Base-by-base conservation (phyloP, 306 rosid genomes). In the Ziziphus jujuba region DNA sequence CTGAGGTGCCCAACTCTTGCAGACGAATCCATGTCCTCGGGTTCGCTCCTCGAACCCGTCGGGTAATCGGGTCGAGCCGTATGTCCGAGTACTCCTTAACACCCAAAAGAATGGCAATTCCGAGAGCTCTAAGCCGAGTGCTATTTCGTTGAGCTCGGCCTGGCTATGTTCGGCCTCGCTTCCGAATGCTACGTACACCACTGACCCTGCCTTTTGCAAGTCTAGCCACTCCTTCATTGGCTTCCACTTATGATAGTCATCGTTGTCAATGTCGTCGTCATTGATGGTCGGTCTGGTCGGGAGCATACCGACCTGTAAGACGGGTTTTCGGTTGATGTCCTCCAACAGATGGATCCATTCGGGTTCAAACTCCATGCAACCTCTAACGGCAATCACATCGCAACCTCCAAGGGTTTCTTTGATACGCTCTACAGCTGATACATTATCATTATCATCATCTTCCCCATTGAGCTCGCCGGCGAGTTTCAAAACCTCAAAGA, bases 1-100 rank as follows among this genome's bases (percentile, higher is more conserved):
- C 65, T 87, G 92, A 10, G 92, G 89, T 34, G 80, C 89, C 92
- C 92, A 87, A 25, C n/a, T 61, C 55, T 23, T 63, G 74, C 87
- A 87, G 2, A 84, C 77, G 6, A 77, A 6, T 0, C 90, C 93
- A 3, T 69, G 78, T 31, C 69, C 82, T 24, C 58, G 31, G 51
- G 65, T 74, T 31, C 90, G 68, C 11, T 76, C 85, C 67, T 82
- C 87, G 15, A 87, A 87, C 45, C 90, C 88, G 3, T 70, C 61
- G 15, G 90, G 90, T 61, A 28, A 60, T 77, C 65, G 58, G 2
- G 12, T 34, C 5, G 25, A 5, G 7, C 66, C 74, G 13, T 1
- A 49, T 54, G 2, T 28, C 63, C 9, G 71, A 16, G 55, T n/a
- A n/a, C n/a, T 66, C 61, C 82, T 84, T 48, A 82, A 31, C 21